These are phyloP conservation scores for Triangularia setosa DNA, from an alignment of 2,329 filamentous ascomycete species.

Conservation along the genomic window DNA sequence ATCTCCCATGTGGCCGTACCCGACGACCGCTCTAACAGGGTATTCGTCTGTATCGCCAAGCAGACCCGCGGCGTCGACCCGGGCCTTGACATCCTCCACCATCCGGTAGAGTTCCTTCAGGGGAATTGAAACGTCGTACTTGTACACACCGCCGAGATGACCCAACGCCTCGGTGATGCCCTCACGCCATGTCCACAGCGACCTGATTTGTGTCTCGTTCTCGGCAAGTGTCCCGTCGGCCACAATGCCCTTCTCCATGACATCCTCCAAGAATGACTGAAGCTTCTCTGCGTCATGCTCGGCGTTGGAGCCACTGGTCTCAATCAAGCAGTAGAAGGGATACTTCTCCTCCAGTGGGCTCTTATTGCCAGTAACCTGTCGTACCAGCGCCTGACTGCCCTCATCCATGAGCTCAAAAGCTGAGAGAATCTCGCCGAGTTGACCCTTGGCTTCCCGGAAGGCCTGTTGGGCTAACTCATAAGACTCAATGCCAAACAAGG, in stretches of 20 bases:
- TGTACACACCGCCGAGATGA: slow-evolving; percentile 94
- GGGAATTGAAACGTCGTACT: slow-evolving; percentile 96
- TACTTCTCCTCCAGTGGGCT: slow-evolving; percentile 77
- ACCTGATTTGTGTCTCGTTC: slow-evolving; percentile 82
- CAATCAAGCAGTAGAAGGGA: slow-evolving; percentile 94
- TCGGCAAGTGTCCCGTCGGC: slow-evolving; percentile 87
- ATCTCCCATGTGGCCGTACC: slow-evolving; percentile 98
- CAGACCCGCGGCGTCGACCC: slow-evolving; percentile 69
- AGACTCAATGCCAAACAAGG: slow-evolving; percentile 85
- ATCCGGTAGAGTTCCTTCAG: slow-evolving; percentile 81
- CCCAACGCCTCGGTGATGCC: slow-evolving; percentile 85
- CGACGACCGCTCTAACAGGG: slow-evolving; percentile 85
- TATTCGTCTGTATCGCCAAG: slow-evolving; percentile 70
- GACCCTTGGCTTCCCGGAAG: slow-evolving; percentile 82
- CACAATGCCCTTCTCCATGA: slow-evolving; percentile 85
- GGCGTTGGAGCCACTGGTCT: slow-evolving; percentile 90
- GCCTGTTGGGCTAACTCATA: slow-evolving; percentile 85
- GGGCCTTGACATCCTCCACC: slow-evolving; percentile 77
- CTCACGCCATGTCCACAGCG: slow-evolving; percentile 90
- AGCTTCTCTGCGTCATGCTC: slow-evolving; percentile 95
- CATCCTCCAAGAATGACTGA: slow-evolving; percentile 81
- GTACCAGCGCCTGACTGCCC: slow-evolving; percentile 73
- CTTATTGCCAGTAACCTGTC: slow-evolving; percentile 69
- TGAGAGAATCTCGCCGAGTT: slow-evolving; percentile 91
- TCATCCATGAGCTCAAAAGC: slow-evolving; percentile 98